Percentiles rank a stretch among this genome's conserved stretches.
Conservation (phyloP, 202 grass and related monocot species). For the Dendrocalamus latiflorus region DNA sequence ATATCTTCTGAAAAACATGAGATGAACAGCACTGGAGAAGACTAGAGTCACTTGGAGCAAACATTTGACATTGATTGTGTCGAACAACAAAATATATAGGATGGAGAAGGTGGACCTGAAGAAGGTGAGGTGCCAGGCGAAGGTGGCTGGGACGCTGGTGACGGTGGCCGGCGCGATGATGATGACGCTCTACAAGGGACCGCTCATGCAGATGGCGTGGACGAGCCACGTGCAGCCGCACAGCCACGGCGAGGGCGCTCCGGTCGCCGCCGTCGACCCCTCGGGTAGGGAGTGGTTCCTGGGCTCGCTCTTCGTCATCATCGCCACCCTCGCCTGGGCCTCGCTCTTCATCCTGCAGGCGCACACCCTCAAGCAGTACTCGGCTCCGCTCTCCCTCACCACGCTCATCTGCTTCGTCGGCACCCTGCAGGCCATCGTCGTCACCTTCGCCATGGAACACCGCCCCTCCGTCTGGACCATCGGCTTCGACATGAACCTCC, state of each 20-base stretch:
- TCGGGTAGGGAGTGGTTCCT: constrained; percentile 62
- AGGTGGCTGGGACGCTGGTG: constrained; percentile 84
- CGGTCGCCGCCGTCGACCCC: constrained; percentile 28
- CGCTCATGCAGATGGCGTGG: constrained; percentile 75
- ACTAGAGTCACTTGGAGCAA: neutral
- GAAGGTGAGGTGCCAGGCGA: constrained; percentile 88
- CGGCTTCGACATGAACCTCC: constrained; percentile 99
- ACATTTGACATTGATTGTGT: neutral
- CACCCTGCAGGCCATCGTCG: constrained; percentile 86
- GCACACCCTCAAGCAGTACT: constrained; percentile 82
- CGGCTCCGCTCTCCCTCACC: constrained; percentile 88
- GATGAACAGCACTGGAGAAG: neutral
- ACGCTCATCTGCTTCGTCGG: constrained; percentile 96
- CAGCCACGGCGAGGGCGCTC: constrained; percentile 2
- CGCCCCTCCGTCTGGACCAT: constrained; percentile 79
- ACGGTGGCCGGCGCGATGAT: constrained; percentile 98
- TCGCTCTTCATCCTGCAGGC: constrained; percentile 96
- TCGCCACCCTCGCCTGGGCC: constrained; percentile 94
- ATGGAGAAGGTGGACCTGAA: constrained; percentile 94
- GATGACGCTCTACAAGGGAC: constrained; percentile 97
- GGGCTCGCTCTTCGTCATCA: constrained; percentile 87
- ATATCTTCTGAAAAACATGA: neutral
- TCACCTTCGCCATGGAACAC: constrained; percentile 91
- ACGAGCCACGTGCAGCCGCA: constrained; percentile 31
- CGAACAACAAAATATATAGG: constrained; percentile 11